phyloP scores from a whole-genome alignment of 2,329 filamentous ascomycete genomes.

The Helotiales sp. region DNA sequence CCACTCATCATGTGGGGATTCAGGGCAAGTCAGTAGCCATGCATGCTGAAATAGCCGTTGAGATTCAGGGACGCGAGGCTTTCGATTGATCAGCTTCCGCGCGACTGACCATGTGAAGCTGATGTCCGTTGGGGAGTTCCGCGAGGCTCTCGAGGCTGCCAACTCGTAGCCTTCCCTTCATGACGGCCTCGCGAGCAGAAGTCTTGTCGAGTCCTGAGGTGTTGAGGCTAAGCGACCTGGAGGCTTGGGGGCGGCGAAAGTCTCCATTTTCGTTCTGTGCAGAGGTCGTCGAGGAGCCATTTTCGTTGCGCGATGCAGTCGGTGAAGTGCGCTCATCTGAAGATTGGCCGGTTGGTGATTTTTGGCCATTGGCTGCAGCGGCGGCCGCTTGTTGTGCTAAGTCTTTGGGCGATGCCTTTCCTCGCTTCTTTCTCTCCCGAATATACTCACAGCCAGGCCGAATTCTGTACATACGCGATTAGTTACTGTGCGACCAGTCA shows the following conservation, averaged over 20 bases:
- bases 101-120: constrained; percentile 53
- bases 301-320: constrained; percentile 41
- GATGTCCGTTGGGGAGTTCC: constrained; percentile 52
- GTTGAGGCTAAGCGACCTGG: constrained; percentile 41
- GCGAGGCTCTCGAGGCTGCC: constrained; percentile 58
- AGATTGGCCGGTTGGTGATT: constrained; percentile 41
- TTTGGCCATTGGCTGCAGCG: constrained; percentile 42
- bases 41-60: constrained; percentile 57
- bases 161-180: constrained; percentile 41
- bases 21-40: constrained; percentile 58
- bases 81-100: constrained; percentile 55
- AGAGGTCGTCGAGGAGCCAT: constrained; percentile 36
- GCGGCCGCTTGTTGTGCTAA: constrained; percentile 72
- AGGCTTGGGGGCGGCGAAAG: constrained; percentile 36
- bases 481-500: constrained; percentile 22
- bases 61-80: constrained; percentile 57
- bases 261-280: constrained; percentile 34
- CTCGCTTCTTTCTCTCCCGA: constrained; percentile 90
- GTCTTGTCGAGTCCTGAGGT: constrained; percentile 37
- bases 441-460: constrained; percentile 87
- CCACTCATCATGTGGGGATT: constrained; percentile 56
- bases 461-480: constrained; percentile 65
- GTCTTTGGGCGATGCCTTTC: constrained; percentile 91
- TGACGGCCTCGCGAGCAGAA: constrained; percentile 33
- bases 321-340: constrained; percentile 41